These are phyloP conservation scores for Blastobotrys ciferrii DNA, from an alignment of 1,139 yeast genomes.

Conservation along the genomic window DNA sequence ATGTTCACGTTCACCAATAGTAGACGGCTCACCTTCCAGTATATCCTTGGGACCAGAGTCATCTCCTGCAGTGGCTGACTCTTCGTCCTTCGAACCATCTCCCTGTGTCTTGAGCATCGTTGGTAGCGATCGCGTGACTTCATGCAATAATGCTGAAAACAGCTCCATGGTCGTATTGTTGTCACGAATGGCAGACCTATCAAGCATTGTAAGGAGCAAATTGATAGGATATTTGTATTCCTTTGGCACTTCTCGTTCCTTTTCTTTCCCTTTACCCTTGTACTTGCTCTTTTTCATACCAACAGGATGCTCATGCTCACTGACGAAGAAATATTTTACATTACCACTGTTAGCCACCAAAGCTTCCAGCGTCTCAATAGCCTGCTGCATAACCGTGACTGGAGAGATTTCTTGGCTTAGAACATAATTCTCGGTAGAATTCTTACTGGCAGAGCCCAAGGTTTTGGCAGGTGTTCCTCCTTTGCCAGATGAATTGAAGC, in stretches of 20 bases:
- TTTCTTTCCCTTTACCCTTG: conserved; percentile 38
- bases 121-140: conserved; percentile 71
- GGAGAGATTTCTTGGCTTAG: conserved; percentile 57
- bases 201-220: conserved; percentile 59
- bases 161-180: conserved; percentile 77
- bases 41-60: conserved; percentile 16
- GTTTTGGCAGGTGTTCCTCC: conserved; percentile 18
- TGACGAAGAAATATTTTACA: conserved; percentile 70
- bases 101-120: conserved; percentile 28
- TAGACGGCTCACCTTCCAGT: conserved; percentile 5
- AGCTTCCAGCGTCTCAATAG: conserved; percentile 71
- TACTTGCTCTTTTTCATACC: conserved; percentile 44
- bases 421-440: conserved; percentile 45
- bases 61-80: conserved; percentile 20
- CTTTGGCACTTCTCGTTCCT: conserved; percentile 37
- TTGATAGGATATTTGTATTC: conserved; percentile 70
- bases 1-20: conserved; percentile 12
- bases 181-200: conserved; percentile 60
- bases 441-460: conserved; percentile 22
- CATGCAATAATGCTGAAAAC: conserved; percentile 70
- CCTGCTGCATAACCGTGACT: conserved; percentile 69
- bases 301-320: conserved; percentile 72
- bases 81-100: conserved; percentile 22
- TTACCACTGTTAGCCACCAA: conserved; percentile 68
- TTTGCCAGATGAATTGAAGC: conserved; percentile 18